Conservation (phyloP, 2,329 filamentous ascomycete species). For the Phaeosphaeriaceae sp. region DNA sequence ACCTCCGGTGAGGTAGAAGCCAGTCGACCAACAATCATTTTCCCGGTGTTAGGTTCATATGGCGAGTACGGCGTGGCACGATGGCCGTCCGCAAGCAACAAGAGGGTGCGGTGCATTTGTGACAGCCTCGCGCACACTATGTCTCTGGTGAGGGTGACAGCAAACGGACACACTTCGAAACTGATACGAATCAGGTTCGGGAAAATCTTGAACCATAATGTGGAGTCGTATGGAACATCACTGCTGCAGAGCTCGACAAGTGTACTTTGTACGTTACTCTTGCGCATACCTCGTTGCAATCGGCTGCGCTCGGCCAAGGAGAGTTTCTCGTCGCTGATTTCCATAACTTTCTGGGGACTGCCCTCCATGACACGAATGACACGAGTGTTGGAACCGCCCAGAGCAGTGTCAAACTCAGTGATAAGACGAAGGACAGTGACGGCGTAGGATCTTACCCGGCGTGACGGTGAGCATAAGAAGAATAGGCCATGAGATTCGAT, state of each 20-base stretch:
- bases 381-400: slow-evolving; percentile 80
- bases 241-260: slow-evolving; percentile 94
- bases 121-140: slow-evolving; percentile 90
- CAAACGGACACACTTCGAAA: slow-evolving; percentile 89
- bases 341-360: slow-evolving; percentile 86
- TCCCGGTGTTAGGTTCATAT: slow-evolving; percentile 64
- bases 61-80: slow-evolving; percentile 60
- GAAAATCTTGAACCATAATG: slow-evolving; percentile 97
- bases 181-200: slow-evolving; percentile 92
- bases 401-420: slow-evolving; percentile 88
- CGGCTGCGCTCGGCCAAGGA: slow-evolving; percentile 92
- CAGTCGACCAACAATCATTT: slow-evolving; percentile 60
- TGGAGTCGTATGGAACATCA: slow-evolving; percentile 92
- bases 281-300: slow-evolving; percentile 86
- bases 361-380: slow-evolving; percentile 93
- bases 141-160: slow-evolving; percentile 87
- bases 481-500: slow-evolving; percentile 96
- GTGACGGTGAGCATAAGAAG: slow-evolving; percentile 95
- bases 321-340: slow-evolving; percentile 89
- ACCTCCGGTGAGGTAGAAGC: slow-evolving; percentile 80
- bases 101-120: slow-evolving; percentile 89
- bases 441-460: slow-evolving; percentile 85
- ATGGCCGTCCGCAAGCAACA: slow-evolving; percentile 74
- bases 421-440: slow-evolving; percentile 92
- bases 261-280: slow-evolving; percentile 81